Conservation (phyloP, 1,284 basidiomycete species). For the Austroboletus niveus region DNA sequence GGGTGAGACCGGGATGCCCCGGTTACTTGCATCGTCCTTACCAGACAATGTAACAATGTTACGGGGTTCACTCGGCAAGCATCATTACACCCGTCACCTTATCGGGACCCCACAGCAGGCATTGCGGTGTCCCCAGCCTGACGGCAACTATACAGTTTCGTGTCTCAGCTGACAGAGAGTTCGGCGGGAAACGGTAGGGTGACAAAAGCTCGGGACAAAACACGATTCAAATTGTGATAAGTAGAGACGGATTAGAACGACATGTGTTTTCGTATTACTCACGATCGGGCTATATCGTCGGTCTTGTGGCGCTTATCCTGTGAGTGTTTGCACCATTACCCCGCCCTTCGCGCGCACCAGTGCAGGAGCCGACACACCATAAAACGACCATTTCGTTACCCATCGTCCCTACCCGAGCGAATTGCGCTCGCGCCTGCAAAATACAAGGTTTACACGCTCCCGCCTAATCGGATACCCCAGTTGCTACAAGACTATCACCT, state of each 20-base stretch:
- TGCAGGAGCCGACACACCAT: conserved; percentile 4
- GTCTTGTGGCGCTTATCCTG: neutral
- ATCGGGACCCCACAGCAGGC: neutral
- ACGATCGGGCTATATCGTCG: neutral
- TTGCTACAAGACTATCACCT: neutral
- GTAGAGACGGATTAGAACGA: neutral
- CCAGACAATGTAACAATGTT: neutral
- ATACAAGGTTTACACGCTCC: conserved; percentile 2
- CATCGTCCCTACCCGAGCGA: conserved; percentile 1
- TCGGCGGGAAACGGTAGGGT: conserved; percentile 9
- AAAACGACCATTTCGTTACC: conserved; percentile 4
- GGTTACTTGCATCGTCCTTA: neutral
- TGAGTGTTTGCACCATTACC: conserved; percentile 5
- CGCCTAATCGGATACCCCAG: conserved; percentile 7
- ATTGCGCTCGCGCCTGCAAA: conserved; percentile 1
- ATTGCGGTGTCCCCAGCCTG: neutral
- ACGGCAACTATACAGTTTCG: neutral
- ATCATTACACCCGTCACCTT: neutral
- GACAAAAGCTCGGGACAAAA: conserved; percentile 5
- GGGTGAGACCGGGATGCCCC: neutral
- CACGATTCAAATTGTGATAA: neutral
- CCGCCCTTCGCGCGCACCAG: conserved; percentile 16
- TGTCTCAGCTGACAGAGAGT: neutral
- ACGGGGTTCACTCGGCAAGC: neutral
- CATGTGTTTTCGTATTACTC: conserved; percentile 7